Conservation (phyloP, 495 filamentous ascomycete species). For the Delitschia confertaspora region DNA sequence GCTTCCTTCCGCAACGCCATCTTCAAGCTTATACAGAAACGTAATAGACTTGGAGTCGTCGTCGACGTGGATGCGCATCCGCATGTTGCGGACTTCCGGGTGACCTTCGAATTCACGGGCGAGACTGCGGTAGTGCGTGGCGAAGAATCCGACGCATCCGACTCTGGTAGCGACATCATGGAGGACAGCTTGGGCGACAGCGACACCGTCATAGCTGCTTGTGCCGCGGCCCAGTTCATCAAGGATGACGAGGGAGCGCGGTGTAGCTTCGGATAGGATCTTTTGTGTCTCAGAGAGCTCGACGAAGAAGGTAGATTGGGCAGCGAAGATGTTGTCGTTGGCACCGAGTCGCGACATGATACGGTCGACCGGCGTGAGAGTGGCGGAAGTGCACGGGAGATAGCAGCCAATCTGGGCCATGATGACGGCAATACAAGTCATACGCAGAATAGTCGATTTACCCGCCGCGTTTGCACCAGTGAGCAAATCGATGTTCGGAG, state of each 20-base stretch:
- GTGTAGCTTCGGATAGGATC: conserved; percentile 90
- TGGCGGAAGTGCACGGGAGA: conserved; percentile 72
- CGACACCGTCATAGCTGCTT: conserved; percentile 88
- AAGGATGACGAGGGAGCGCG: conserved; percentile 90
- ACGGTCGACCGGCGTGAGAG: conserved; percentile 84
- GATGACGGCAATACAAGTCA: conserved; percentile 95
- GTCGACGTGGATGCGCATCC: conserved; percentile 94
- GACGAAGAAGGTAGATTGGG: conserved; percentile 97
- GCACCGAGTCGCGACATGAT: conserved; percentile 99
- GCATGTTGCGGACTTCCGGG: conserved; percentile 72
- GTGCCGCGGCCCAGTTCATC: conserved; percentile 96
- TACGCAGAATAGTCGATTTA: conserved; percentile 95
- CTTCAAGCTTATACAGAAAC: conserved; percentile 91
- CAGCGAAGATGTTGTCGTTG: conserved; percentile 98
- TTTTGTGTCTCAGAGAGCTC: conserved; percentile 97
- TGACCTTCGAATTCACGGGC: conserved; percentile 82
- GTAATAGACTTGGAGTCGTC: conserved; percentile 74
- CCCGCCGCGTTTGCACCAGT: conserved; percentile 97
- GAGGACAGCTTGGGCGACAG: conserved; percentile 90
- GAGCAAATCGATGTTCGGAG: conserved; percentile 77
- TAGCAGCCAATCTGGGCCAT: conserved; percentile 98
- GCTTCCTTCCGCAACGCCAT: conserved; percentile 90
- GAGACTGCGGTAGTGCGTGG: conserved; percentile 93
- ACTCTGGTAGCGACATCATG: conserved; percentile 91
- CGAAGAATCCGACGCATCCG: conserved; percentile 93